Evolutionary conservation across 495 filamentous ascomycete genomes (phyloP).

Genomic region (Penicillium bovifimosum): DNA sequence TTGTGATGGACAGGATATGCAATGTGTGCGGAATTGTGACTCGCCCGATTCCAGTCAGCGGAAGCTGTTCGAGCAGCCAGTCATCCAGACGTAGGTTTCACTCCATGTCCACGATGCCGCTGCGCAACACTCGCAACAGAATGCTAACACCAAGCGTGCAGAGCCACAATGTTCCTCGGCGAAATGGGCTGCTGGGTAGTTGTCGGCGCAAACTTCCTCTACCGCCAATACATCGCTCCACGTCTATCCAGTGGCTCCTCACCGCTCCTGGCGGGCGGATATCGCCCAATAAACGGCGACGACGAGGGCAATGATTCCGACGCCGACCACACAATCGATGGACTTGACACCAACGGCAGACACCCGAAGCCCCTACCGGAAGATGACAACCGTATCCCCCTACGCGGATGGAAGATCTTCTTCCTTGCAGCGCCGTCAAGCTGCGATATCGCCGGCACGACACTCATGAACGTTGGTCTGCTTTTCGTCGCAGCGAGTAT

Average conservation of each 20-base stretch:
- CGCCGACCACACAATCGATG: conserved; percentile 33
- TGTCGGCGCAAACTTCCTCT: conserved; percentile 59
- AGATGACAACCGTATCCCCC: conserved; percentile 45
- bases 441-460: conserved; percentile 92
- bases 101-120: neutral
- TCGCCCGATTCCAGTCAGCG: conserved; percentile 56
- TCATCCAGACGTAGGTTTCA: conserved; percentile 73
- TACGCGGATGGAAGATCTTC: conserved; percentile 67
- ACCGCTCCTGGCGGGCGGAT: conserved; percentile 52
- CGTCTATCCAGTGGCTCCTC: conserved; percentile 30
- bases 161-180: conserved; percentile 86
- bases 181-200: conserved; percentile 92
- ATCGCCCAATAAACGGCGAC: conserved; percentile 53
- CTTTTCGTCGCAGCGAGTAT: conserved; percentile 91
- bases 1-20: conserved; percentile 63
- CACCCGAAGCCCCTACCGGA: conserved; percentile 45
- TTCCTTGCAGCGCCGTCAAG: conserved; percentile 81
- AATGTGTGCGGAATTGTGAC: conserved; percentile 90
- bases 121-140: neutral
- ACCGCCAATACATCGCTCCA: conserved; percentile 49
- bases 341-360: conserved; percentile 30
- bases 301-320: conserved; percentile 46
- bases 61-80: conserved; percentile 85
- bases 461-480: conserved; percentile 92
- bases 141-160: conserved; percentile 11